Conservation (phyloP, 176 grass and related monocot species). For the Dendrocalamus sinicus region DNA sequence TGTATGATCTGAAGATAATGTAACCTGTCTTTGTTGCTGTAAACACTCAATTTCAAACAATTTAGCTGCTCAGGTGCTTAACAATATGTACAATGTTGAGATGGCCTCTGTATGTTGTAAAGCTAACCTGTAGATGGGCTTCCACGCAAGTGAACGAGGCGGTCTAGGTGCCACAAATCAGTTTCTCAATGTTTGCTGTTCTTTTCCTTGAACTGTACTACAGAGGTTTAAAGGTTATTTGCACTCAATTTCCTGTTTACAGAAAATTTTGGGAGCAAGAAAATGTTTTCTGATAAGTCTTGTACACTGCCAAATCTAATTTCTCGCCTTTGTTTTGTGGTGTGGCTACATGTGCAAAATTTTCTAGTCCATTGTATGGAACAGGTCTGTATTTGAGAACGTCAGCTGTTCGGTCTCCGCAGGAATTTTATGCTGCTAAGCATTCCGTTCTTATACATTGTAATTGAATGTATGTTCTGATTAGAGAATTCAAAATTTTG, state of each 20-base stretch:
- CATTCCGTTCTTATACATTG: no score
- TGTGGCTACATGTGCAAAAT: background rate
- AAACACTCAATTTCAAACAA: conserved; percentile 8
- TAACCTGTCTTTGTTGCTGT: conserved; percentile 3
- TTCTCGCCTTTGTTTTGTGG: background rate
- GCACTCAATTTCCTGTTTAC: background rate
- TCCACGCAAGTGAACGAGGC: background rate
- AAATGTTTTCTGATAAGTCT: background rate
- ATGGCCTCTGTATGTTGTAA: conserved; percentile 1
- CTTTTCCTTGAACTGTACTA: background rate
- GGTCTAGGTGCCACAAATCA: background rate
- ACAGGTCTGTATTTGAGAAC: background rate
- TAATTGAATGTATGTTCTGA: no score
- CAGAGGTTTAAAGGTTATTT: background rate
- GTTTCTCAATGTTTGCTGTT: background rate
- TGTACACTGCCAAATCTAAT: background rate
- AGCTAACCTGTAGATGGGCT: conserved; percentile 3
- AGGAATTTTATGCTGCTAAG: no score
- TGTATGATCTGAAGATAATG: conserved; percentile 16
- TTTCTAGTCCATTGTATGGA: background rate
- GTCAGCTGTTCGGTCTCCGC: no score
- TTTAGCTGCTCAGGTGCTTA: conserved; percentile 26
- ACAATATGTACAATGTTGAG: background rate
- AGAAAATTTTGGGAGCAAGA: background rate
- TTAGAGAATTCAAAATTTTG: no score